A percentile compares a stretch with the other conserved stretches of the same genome.
Conservation (phyloP, 1,284 basidiomycete species). For the Fomitiporia mediterranea region DNA sequence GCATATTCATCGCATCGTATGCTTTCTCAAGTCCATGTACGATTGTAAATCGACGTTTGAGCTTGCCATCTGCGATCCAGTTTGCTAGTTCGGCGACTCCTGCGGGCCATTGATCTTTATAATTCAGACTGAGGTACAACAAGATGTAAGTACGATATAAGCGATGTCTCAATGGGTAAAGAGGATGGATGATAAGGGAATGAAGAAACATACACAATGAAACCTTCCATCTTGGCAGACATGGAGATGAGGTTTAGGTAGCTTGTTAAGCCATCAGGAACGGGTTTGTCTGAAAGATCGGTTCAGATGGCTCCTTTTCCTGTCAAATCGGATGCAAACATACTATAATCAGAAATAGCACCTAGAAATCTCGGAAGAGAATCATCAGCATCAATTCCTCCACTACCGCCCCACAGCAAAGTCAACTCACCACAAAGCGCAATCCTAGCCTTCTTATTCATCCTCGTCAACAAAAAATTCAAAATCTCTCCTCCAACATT, state of each 20-base stretch:
- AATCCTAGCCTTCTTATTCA: slow-evolving; percentile 76
- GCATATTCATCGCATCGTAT: slow-evolving; percentile 59
- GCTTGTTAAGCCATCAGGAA: slow-evolving; percentile 54
- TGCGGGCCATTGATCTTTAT: slow-evolving; percentile 47
- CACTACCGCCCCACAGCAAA: slow-evolving; percentile 6
- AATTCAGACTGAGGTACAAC: slow-evolving; percentile 51
- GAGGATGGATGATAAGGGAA: slow-evolving; percentile 10
- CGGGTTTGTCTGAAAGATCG: slow-evolving; percentile 39
- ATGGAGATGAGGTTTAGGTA: slow-evolving; percentile 70
- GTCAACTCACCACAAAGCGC: slow-evolving; percentile 60
- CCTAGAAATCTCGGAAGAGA: slow-evolving; percentile 35
- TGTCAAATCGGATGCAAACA: slow-evolving; percentile 25
- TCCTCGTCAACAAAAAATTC: slow-evolving; percentile 65
- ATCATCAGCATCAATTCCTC: too few relatives aligned
- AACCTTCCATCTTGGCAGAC: slow-evolving; percentile 77
- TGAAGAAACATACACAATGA: slow-evolving; percentile 63
- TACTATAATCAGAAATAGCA: slow-evolving; percentile 78
- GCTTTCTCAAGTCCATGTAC: slow-evolving; percentile 72
- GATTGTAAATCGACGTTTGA: slow-evolving; percentile 80
- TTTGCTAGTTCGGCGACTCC: slow-evolving; percentile 52
- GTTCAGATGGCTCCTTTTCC: not conserved
- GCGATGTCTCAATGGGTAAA: not conserved
- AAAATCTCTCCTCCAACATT: slow-evolving; percentile 86
- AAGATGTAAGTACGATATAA: not conserved
- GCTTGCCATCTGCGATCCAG: slow-evolving; percentile 61